A percentile compares a stretch with the other conserved stretches of the same genome.
phyloP scores from a whole-genome alignment of 805 yeast genomes.

The Phaffomyces antillensis region DNA sequence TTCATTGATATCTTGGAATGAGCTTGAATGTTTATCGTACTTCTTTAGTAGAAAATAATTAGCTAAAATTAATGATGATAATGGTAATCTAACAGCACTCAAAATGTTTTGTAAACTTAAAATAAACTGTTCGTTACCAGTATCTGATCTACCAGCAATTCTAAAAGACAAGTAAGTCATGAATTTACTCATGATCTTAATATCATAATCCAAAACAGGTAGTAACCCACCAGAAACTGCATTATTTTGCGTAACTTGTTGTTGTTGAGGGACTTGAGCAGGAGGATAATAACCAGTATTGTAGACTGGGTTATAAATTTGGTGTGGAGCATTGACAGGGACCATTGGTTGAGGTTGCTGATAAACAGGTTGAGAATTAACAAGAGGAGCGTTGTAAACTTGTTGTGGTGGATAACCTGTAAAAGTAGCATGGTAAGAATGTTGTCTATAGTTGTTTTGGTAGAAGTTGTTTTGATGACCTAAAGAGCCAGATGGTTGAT shows the following conservation, averaged over 20 bases:
- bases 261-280: conserved; percentile 2
- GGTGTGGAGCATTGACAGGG: conserved; percentile 5
- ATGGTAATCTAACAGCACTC: conserved; percentile 82
- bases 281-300: conserved; percentile 2
- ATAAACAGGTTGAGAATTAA: too few species aligned
- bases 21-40: conserved; percentile 28
- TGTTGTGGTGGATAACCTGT: conserved; percentile 1
- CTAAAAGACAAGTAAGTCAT: conserved; percentile 68
- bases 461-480: conserved; percentile 1
- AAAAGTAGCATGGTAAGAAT: not conserved
- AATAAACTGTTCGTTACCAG: conserved; percentile 40
- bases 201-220: conserved; percentile 71
- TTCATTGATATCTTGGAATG: conserved; percentile 24
- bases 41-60: conserved; percentile 72
- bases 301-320: conserved; percentile 6
- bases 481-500: conserved; percentile 1
- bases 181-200: conserved; percentile 72
- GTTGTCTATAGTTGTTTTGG: not conserved
- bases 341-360: not conserved
- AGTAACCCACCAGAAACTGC: conserved; percentile 63
- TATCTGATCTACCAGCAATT: conserved; percentile 45
- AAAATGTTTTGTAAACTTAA: conserved; percentile 60
- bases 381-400: not conserved
- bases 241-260: not conserved
- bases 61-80: conserved; percentile 72